These are phyloP conservation scores for Suillus subalutaceus DNA, from an alignment of 768 basidiomycete genomes.

Conservation along the genomic window DNA sequence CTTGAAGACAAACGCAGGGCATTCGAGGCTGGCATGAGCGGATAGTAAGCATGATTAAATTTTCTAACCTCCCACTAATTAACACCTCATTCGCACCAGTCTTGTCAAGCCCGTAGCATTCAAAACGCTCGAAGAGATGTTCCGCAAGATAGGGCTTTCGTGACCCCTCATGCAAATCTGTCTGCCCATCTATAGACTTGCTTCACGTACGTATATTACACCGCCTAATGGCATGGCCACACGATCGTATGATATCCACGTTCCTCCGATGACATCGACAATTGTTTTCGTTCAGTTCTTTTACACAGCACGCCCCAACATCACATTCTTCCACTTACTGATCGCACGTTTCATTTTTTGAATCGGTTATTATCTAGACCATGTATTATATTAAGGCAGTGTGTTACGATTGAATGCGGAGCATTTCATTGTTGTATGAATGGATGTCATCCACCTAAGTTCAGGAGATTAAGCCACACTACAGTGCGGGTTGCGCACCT, in stretches of 20 bases:
- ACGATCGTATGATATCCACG: conserved; percentile 8
- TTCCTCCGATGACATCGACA: background rate
- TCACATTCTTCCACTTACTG: background rate
- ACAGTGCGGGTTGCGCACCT: too few relatives aligned
- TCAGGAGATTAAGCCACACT: background rate
- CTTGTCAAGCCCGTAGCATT: conserved; percentile 97
- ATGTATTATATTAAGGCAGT: background rate
- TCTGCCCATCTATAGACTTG: conserved; percentile 3
- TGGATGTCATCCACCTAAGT: background rate
- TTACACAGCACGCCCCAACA: background rate
- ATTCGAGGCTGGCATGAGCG: conserved; percentile 92
- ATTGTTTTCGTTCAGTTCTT: background rate
- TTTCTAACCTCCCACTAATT: background rate
- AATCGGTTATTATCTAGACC: background rate
- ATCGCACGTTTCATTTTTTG: conserved; percentile 5
- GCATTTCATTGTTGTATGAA: background rate
- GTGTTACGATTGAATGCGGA: background rate
- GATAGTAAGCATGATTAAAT: conserved; percentile 64
- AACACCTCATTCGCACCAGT: conserved; percentile 40
- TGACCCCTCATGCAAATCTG: conserved; percentile 25
- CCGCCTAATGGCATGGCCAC: conserved; percentile 6
- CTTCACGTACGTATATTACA: conserved; percentile 7
- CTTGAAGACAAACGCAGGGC: conserved; percentile 90
- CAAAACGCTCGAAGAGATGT: conserved; percentile 85
- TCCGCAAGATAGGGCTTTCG: conserved; percentile 65